Conservation (phyloP, 1,139 yeast genomes). For the Hanseniaspora gamundiae region DNA sequence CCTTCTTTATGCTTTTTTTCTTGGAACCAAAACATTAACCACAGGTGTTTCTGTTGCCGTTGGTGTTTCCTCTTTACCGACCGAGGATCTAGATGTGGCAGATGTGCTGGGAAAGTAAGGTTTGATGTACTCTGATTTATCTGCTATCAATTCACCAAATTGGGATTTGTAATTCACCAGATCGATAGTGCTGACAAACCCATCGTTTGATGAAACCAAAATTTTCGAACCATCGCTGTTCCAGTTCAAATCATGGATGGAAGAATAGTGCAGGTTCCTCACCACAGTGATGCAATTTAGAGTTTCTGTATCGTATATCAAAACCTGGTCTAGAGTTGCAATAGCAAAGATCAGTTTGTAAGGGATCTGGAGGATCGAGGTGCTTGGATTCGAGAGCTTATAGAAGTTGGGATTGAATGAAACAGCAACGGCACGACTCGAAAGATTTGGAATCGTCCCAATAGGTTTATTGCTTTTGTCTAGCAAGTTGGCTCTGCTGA, state of each 20-base stretch:
- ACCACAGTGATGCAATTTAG: conserved; percentile 59
- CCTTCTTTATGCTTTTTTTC: conserved; percentile 2
- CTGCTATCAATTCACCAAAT: conserved; percentile 34
- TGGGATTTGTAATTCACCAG: conserved; percentile 34
- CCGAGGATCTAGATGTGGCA: too few species aligned
- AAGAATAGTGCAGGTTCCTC: conserved; percentile 73
- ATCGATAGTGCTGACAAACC: conserved; percentile 63
- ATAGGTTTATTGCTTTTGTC: conserved; percentile 43
- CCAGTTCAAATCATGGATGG: conserved; percentile 85
- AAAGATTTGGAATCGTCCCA: conserved; percentile 63
- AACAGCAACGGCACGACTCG: conserved; percentile 75
- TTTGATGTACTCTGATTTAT: conserved; percentile 7
- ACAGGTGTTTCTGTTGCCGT: conserved; percentile 6
- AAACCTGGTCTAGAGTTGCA: conserved; percentile 82
- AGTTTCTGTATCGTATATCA: conserved; percentile 69
- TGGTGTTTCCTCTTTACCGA: conserved; percentile 3
- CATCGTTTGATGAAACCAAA: conserved; percentile 82
- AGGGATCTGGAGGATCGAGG: conserved; percentile 32
- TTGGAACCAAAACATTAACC: conserved; percentile 4
- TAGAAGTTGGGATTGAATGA: conserved; percentile 63
- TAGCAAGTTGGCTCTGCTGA: conserved; percentile 50
- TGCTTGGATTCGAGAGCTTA: conserved; percentile 23
- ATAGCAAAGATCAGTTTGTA: conserved; percentile 83
- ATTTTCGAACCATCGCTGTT: conserved; percentile 60
- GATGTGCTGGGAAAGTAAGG: conserved; percentile 7